Percentiles rank a stretch among this genome's conserved stretches.
phyloP scores from a whole-genome alignment of 148 eudicot genomes.

The Beta vulgaris region DNA sequence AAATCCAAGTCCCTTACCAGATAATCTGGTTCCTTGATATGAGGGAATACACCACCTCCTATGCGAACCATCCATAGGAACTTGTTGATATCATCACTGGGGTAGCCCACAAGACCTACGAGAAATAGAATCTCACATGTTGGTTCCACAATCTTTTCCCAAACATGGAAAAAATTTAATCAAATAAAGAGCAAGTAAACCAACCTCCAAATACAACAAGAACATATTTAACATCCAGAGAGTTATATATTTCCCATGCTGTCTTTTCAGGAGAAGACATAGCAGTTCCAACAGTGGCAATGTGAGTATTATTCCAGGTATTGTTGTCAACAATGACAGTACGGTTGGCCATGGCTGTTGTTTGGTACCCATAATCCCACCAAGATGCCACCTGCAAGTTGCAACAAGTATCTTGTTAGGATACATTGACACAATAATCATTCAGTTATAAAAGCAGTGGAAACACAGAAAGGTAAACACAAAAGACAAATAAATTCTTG shows the following conservation, averaged over 20 bases:
- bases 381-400: conserved; percentile 98
- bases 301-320: conserved; percentile 99
- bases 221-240: conserved; percentile 96
- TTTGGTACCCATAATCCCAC: conserved; percentile 99
- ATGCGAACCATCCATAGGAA: conserved; percentile 99
- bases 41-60: conserved; percentile 98
- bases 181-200: conserved; percentile 21
- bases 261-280: conserved; percentile 99
- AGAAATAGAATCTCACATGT: conserved; percentile 19
- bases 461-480: neutral
- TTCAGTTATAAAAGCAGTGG: neutral
- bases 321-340: conserved; percentile 98
- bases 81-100: conserved; percentile 95
- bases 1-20: conserved; percentile 48
- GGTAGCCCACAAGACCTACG: conserved; percentile 96
- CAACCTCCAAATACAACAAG: conserved; percentile 98
- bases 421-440: neutral
- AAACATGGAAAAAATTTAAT: neutral
- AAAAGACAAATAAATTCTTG: neutral
- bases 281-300: conserved; percentile 98
- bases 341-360: conserved; percentile 99
- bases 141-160: neutral
- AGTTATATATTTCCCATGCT: conserved; percentile 93
- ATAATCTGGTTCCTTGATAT: conserved; percentile 97
- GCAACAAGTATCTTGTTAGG: conserved; percentile 3